phyloP scores from a whole-genome alignment of 2,329 filamentous ascomycete genomes.

The Scedosporium apiospermum region DNA sequence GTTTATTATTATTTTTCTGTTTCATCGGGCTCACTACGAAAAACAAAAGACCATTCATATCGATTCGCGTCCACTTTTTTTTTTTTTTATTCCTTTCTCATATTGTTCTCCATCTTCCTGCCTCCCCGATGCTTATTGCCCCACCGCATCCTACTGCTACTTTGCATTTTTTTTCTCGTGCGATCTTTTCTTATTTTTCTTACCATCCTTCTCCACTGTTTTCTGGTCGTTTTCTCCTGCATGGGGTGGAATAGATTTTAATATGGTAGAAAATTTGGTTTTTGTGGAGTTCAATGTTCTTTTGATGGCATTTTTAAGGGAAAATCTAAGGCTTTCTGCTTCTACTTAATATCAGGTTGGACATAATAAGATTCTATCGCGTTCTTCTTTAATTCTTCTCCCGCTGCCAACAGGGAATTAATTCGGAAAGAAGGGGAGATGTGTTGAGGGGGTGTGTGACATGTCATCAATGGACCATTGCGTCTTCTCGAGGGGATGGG shows the following conservation, averaged over 20 bases:
- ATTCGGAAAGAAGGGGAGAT: not conserved
- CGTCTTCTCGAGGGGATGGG: not conserved
- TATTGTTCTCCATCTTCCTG: not conserved
- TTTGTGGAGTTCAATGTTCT: slow-evolving; percentile 3
- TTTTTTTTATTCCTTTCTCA: not conserved
- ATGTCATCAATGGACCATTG: not conserved
- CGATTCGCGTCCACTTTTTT: not conserved
- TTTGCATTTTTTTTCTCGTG: not conserved
- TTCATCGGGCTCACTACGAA: not conserved
- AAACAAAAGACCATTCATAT: not conserved
- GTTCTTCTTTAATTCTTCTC: not conserved
- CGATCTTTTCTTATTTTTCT: not conserved
- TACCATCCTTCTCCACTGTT: not conserved
- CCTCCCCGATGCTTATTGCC: not conserved
- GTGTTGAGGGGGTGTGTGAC: not conserved
- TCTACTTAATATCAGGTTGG: not conserved
- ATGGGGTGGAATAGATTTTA: not conserved
- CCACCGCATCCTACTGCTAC: not conserved
- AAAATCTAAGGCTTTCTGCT: not conserved
- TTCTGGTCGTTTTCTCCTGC: not conserved
- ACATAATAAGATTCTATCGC: not conserved
- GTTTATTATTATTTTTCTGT: not conserved
- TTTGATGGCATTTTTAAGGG: not conserved
- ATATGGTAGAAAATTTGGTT: not conserved
- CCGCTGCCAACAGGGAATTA: not conserved